Evolutionary conservation across 805 yeast genomes (phyloP).

Genomic region (Nakazawaea ishiwadae): DNA sequence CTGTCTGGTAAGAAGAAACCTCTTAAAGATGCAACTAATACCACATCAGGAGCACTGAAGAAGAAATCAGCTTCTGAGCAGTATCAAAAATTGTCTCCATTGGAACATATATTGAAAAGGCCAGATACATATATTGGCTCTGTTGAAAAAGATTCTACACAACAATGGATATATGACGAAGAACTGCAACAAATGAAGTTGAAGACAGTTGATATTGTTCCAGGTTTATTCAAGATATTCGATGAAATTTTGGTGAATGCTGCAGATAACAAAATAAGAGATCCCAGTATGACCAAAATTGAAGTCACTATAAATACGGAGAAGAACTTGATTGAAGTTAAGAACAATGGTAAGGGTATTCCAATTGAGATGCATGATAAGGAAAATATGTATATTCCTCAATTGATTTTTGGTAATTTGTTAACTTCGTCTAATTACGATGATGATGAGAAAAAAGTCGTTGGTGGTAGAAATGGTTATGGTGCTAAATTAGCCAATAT

Average conservation of each 20-base stretch:
- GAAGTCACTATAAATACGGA: conserved; percentile 81
- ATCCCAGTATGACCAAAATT: conserved; percentile 81
- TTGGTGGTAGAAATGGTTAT: conserved; percentile 98
- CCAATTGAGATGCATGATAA: conserved; percentile 91
- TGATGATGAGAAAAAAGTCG: conserved; percentile 90
- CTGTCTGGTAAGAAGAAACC: conserved; percentile 4
- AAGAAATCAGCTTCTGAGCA: conserved; percentile 51
- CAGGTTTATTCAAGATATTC: conserved; percentile 93
- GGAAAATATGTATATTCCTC: conserved; percentile 92
- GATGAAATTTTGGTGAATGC: conserved; percentile 98
- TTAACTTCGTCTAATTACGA: conserved; percentile 95
- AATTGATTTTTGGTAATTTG: conserved; percentile 91
- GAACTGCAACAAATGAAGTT: conserved; percentile 56
- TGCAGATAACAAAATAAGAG: conserved; percentile 97
- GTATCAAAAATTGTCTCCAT: conserved; percentile 90
- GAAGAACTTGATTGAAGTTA: conserved; percentile 67
- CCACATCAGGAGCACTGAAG: neutral
- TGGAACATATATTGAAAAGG: conserved; percentile 93
- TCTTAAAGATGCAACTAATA: conserved; percentile 11
- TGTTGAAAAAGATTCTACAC: conserved; percentile 72
- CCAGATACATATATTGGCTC: conserved; percentile 99
- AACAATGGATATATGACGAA: conserved; percentile 83
- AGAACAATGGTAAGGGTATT: conserved; percentile 93
- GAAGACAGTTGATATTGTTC: conserved; percentile 73
- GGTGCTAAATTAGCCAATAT: conserved; percentile 98